Base-by-base conservation (phyloP, 768 basidiomycete species). In the Steccherinum ochraceum region DNA sequence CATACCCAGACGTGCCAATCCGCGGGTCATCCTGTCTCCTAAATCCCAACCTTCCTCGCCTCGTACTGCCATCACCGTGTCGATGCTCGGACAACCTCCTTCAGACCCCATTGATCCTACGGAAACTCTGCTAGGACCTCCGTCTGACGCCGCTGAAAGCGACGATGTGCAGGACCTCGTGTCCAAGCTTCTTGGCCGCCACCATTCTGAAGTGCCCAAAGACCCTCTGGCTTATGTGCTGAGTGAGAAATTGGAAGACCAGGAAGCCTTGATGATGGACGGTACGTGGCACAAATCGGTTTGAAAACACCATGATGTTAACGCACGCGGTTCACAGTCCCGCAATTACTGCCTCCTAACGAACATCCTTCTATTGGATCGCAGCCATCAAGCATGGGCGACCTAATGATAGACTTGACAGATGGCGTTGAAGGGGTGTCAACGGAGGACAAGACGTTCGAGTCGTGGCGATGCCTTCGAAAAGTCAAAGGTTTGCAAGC, bases 401-500 rank as follows among this genome's bases (percentile, higher is more conserved):
- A 58, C 64, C 20, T 61, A 69, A 19, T 51, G n/a, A n/a, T n/a
- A n/a, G n/a, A n/a, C n/a, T n/a, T n/a, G n/a, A n/a, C n/a, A n/a
- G n/a, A n/a, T n/a, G n/a, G n/a, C n/a, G n/a, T n/a, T n/a, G n/a
- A n/a, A n/a, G n/a, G n/a, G n/a, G n/a, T n/a, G n/a, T n/a, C n/a
- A n/a, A n/a, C n/a, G n/a, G n/a, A n/a, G n/a, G n/a, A n/a, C n/a
- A n/a, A n/a, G n/a, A n/a, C n/a, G n/a, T n/a, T n/a, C n/a, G n/a
- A n/a, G n/a, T n/a, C n/a, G n/a, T n/a, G n/a, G n/a, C n/a, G n/a
- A n/a, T n/a, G n/a, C n/a, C n/a, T n/a, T n/a, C n/a, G n/a, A 61
- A 78, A 78, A 55, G 75, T 72, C 13, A 82, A 78, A 58, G 85
- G 85, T 1, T 62, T 80, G 19, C 74, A 78, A 49, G 71, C 83